These are phyloP conservation scores for Capsella rubella DNA, from an alignment of 441 rosid genomes.

Conservation along the genomic window DNA sequence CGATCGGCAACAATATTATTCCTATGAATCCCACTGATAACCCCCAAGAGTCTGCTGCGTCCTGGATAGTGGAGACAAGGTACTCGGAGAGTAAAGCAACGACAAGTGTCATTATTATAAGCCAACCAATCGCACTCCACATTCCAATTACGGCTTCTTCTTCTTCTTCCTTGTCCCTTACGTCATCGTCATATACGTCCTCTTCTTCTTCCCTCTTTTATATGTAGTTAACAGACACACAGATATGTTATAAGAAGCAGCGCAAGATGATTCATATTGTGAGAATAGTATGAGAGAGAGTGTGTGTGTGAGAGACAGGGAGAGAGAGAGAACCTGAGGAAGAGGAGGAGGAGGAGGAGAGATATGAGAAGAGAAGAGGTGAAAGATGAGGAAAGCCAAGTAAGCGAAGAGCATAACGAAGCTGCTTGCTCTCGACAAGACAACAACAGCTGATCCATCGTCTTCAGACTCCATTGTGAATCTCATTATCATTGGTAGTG, in stretches of 20 bases:
- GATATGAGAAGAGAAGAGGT: conserved; percentile 59
- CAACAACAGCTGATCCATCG: conserved; percentile 48
- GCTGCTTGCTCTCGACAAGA: conserved; percentile 72
- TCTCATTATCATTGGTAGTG: conserved; percentile 61
- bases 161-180: conserved; percentile 66
- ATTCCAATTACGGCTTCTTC: conserved; percentile 63
- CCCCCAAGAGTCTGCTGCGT: conserved; percentile 88
- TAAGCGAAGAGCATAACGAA: conserved; percentile 67
- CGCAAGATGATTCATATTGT: not conserved
- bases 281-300: not conserved
- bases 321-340: conserved; percentile 23
- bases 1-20: conserved; percentile 85
- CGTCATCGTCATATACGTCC: conserved; percentile 55
- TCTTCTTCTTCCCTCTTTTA: conserved; percentile 44
- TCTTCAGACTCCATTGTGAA: conserved; percentile 39
- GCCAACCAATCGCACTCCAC: conserved; percentile 66
- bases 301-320: not conserved
- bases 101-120: conserved; percentile 59
- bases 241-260: not conserved
- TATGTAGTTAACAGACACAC: not conserved
- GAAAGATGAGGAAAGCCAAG: conserved; percentile 66
- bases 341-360: conserved; percentile 51
- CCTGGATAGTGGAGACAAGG: conserved; percentile 75
- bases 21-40: conserved; percentile 85
- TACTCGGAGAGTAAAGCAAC: conserved; percentile 69